Base-by-base conservation (phyloP, 2,329 filamentous ascomycete genomes). In the Talaromyces atroroseus region DNA sequence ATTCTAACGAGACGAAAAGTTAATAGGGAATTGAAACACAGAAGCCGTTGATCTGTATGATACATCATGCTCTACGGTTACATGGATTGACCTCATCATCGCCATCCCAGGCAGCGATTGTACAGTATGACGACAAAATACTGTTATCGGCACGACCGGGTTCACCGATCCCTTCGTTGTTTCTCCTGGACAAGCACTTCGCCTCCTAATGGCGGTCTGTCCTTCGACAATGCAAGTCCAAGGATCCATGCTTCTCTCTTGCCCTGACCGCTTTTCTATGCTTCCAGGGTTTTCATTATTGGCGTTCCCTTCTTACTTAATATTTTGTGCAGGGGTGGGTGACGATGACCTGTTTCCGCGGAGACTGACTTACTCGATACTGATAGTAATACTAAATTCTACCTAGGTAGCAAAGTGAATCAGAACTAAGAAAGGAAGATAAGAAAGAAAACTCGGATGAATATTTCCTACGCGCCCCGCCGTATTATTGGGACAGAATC, bases 131-230 rank as follows among this genome's bases (percentile, higher is more conserved):
- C 46, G 46, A 32, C 23, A 29, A 29, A 18, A 5, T 16, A 14
- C 12, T 26, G 46, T 29, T 20, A 48, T 34, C 52, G 52, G 44
- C 52, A 48, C 26, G 12, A 24, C 16, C 29, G 46, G 23, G n/a
- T 49, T 49, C 52, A 48, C 44, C 44, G 52, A 23, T 49, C 21
- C 3, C n/a, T n/a, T n/a, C 38, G 24, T 18, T 7, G 20, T 29
- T 50, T 40, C n/a, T 18, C 38, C 16, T 29, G 11, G 14, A n/a
- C 12, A n/a, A 48, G 23, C 11, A 40, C 1, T 40, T 21, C 24
- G 20, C 26, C n/a, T 49, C 24, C 40, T 36, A 54, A 49, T 54
- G 52, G 52, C 52, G 52, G 52, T 54, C 52, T 54, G 52, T 36
- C 34, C 48, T 38, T 14, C 20, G 10, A 18, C 20, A 10, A 38